Evolutionary conservation across 192 early-diverging fungal species (phyloP).

Genomic region (Entophlyctis luteolus): DNA sequence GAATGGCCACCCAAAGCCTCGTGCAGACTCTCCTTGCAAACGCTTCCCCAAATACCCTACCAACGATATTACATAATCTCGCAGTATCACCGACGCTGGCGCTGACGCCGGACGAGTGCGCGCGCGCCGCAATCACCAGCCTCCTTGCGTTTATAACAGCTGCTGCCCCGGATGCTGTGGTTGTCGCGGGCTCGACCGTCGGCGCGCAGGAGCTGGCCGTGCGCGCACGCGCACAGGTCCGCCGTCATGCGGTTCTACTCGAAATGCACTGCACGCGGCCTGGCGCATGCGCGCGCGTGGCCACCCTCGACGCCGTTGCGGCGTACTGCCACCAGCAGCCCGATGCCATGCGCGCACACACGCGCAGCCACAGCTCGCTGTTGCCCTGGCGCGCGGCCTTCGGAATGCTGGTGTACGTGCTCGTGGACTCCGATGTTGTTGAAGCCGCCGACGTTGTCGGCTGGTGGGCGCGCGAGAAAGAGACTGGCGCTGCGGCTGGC

Average conservation of each 20-base stretch:
- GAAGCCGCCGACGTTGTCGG: neutral
- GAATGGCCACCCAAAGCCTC: neutral
- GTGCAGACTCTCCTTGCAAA: neutral
- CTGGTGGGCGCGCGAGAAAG: conserved; percentile 3
- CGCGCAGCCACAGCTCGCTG: too few species aligned
- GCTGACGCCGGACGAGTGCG: neutral
- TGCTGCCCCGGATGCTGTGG: too few species aligned
- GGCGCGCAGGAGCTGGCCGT: neutral
- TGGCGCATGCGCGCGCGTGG: neutral
- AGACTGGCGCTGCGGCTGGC: too few species aligned
- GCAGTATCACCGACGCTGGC: neutral
- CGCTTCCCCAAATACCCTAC: neutral
- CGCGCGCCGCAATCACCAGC: neutral
- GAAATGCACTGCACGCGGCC: neutral
- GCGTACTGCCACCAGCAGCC: neutral
- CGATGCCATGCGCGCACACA: too few species aligned
- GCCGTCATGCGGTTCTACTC: neutral
- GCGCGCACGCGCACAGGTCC: neutral
- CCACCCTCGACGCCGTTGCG: neutral
- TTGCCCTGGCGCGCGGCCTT: neutral
- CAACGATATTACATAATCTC: neutral
- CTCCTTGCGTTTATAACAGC: too few species aligned
- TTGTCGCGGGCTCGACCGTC: too few species aligned
- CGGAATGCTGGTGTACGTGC: conserved; percentile 9
- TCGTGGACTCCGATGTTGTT: conserved; percentile 6